Conservation (phyloP, 192 early-diverging fungal genomes). For the Coemansia sp. region DNA sequence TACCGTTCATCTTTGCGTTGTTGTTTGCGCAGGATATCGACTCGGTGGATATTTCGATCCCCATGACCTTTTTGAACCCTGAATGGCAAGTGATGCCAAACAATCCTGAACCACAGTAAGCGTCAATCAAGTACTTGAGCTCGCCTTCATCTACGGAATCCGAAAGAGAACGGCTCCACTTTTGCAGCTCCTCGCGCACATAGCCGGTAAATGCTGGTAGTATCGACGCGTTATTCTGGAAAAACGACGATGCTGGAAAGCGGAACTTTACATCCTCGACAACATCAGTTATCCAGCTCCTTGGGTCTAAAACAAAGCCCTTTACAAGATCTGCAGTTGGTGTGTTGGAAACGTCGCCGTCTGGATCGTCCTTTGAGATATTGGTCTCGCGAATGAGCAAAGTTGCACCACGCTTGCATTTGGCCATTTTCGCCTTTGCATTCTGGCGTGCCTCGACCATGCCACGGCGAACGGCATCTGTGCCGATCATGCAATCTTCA, state of each 20-base stretch:
- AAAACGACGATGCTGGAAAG: conserved; percentile 66
- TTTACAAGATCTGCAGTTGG: conserved; percentile 44
- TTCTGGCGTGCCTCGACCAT: conserved; percentile 48
- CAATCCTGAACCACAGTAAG: conserved; percentile 72
- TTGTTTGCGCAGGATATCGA: conserved; percentile 63
- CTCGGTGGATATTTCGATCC: conserved; percentile 65
- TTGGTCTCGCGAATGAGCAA: conserved; percentile 62
- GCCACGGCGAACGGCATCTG: conserved; percentile 59
- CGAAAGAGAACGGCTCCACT: conserved; percentile 26
- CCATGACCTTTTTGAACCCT: conserved; percentile 63
- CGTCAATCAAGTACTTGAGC: conserved; percentile 61
- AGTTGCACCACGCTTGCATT: conserved; percentile 60
- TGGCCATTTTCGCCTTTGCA: conserved; percentile 53
- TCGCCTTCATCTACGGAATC: conserved; percentile 18
- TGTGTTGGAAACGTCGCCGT: conserved; percentile 14
- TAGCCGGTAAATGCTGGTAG: conserved; percentile 61
- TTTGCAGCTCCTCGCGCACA: conserved; percentile 60
- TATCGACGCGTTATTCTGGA: conserved; percentile 69
- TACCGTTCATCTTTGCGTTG: conserved; percentile 61
- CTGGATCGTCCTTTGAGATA: conserved; percentile 21
- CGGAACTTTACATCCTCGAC: conserved; percentile 60
- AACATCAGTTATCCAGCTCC: conserved; percentile 58
- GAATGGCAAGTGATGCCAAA: conserved; percentile 65
- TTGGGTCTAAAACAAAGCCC: conserved; percentile 57
- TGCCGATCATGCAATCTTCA: conserved; percentile 65